Evolutionary conservation across 2,329 filamentous ascomycete species (phyloP).

Genomic region (Bertia moriformis): DNA sequence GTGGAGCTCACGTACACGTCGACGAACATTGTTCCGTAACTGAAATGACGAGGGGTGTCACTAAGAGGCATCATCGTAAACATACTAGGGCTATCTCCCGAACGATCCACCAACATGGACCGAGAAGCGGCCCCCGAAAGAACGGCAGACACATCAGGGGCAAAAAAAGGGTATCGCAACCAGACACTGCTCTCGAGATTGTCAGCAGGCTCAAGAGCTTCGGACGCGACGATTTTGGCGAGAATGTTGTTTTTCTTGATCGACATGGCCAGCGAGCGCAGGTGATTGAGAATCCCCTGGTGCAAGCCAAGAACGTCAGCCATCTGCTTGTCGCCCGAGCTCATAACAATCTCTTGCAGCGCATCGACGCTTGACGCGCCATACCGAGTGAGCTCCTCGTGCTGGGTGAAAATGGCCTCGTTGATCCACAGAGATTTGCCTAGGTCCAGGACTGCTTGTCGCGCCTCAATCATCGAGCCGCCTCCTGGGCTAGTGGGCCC

Average conservation of each 20-base stretch:
- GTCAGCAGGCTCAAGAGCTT: slow-evolving; percentile 11
- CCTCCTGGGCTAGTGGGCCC: slow-evolving; percentile 16
- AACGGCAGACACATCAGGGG: slow-evolving; percentile 33
- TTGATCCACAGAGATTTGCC: slow-evolving; percentile 46
- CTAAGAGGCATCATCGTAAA: slow-evolving; percentile 35
- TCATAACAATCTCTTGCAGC: slow-evolving; percentile 20
- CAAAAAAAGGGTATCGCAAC: slow-evolving; percentile 38
- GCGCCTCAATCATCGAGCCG: slow-evolving; percentile 8
- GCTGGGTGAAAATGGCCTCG: slow-evolving; percentile 19
- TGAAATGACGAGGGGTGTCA: slow-evolving; percentile 38
- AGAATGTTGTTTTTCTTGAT: slow-evolving; percentile 42
- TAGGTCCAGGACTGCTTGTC: slow-evolving; percentile 42
- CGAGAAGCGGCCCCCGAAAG: slow-evolving; percentile 26
- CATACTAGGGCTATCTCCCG: slow-evolving; percentile 15
- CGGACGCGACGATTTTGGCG: slow-evolving; percentile 27
- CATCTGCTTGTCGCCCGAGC: slow-evolving; percentile 24
- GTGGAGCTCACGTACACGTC: slow-evolving; percentile 31
- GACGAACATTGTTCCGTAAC: slow-evolving; percentile 44
- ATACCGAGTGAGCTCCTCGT: slow-evolving; percentile 17
- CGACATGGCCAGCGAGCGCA: slow-evolving; percentile 37
- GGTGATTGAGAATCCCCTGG: slow-evolving; percentile 24
- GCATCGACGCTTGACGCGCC: slow-evolving; percentile 22
- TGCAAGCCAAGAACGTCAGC: slow-evolving; percentile 26
- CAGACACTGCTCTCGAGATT: slow-evolving; percentile 38
- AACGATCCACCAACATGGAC: slow-evolving; percentile 21